phyloP scores from a whole-genome alignment of 257 asterid species.

The Oldenlandia corymbosa region DNA sequence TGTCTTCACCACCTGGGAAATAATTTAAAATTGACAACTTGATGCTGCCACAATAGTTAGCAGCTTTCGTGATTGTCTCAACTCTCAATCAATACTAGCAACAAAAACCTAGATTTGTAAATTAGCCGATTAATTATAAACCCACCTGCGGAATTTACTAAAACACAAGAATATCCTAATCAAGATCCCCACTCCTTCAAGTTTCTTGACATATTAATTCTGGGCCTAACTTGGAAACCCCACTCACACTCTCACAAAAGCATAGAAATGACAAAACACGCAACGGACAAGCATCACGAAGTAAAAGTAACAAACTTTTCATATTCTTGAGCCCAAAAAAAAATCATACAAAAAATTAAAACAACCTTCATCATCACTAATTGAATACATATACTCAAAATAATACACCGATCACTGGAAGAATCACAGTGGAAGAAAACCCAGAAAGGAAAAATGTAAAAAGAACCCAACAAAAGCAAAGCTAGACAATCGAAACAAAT shows the following conservation, averaged over 20 bases:
- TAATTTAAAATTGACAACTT: neutral
- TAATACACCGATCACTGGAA: too few species aligned
- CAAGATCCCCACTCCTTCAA: slow-evolving; percentile 5
- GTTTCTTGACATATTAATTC: neutral
- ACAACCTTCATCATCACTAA: neutral
- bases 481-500: neutral
- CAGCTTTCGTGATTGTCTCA: neutral
- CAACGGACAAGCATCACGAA: neutral
- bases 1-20: neutral
- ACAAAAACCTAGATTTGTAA: neutral
- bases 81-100: neutral
- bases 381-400: neutral
- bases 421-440: neutral
- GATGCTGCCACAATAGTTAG: neutral
- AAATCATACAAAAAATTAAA: neutral
- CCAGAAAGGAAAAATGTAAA: neutral
- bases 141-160: slow-evolving; percentile 1
- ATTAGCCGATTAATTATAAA: neutral
- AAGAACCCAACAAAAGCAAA: neutral
- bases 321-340: neutral
- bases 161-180: slow-evolving; percentile 9
- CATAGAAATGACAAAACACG: neutral
- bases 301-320: slow-evolving; percentile 1
- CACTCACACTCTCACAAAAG: neutral
- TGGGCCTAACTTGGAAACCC: too few species aligned